Percentiles rank a stretch among this genome's conserved stretches.
phyloP scores from a whole-genome alignment of 2,329 filamentous ascomycete species.

The Fusarium tupiense region DNA sequence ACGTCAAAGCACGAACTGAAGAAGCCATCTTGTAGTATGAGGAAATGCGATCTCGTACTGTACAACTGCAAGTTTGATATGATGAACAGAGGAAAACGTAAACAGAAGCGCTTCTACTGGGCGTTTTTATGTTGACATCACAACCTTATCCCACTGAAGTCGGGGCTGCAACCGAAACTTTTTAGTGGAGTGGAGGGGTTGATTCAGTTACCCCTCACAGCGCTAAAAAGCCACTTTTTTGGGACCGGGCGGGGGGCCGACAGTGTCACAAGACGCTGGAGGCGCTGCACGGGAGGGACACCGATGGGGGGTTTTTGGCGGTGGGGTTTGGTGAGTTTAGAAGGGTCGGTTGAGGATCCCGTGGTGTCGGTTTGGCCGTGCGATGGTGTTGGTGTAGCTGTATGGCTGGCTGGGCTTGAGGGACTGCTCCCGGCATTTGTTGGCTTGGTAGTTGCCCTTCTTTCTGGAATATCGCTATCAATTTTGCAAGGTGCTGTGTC shows the following conservation, averaged over 20 bases:
- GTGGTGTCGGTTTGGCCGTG: slow-evolving; percentile 1
- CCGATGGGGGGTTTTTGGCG: background rate
- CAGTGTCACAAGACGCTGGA: slow-evolving; percentile 15
- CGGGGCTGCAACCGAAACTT: slow-evolving; percentile 19
- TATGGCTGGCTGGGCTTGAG: background rate
- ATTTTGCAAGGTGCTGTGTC: background rate
- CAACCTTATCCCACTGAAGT: background rate
- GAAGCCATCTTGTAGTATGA: slow-evolving; percentile 30
- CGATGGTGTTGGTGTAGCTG: background rate
- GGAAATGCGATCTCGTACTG: background rate
- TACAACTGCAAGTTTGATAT: background rate
- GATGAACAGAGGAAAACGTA: background rate
- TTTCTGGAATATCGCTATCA: background rate
- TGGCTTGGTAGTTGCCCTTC: background rate
- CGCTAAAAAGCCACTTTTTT: background rate
- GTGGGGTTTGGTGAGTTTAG: background rate
- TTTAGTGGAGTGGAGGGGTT: background rate
- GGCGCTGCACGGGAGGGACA: background rate
- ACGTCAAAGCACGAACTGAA: slow-evolving; percentile 27
- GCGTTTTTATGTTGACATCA: slow-evolving; percentile 26
- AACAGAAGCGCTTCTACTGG: background rate
- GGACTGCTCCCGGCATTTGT: background rate
- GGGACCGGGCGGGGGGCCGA: slow-evolving; percentile 18
- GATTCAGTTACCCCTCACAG: slow-evolving; percentile 18
- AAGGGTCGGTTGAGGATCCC: slow-evolving; percentile 9